Base-by-base conservation (phyloP, 768 basidiomycete genomes). In the Macrolepiota albuminosa region DNA sequence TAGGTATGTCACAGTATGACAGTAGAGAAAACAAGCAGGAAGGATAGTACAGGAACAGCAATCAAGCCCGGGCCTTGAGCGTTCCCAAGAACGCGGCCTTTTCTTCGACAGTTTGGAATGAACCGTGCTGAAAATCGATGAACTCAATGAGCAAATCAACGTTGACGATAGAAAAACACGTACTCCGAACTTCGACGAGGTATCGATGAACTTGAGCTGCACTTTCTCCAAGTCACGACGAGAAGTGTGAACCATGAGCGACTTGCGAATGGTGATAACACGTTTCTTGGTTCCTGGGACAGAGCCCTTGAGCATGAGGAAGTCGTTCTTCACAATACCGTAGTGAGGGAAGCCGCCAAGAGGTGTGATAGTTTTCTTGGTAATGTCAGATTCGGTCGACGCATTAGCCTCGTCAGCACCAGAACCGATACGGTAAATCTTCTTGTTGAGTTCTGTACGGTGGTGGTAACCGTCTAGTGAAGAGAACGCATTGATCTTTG, bases 321-420 rank as follows among this genome's bases (percentile, higher is more conserved):
- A 99, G 75, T 98, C 97, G 82, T 97, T 96, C 85, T 91, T 95
- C 80, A 98, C 90, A 71, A 97, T 84, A 84, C 96, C 95, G 75
- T 98, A 98, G 74, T 97, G 94, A 60, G 95, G 94, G 89, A 96
- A 99, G 72, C 96, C 97, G 81, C 97, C 97, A 86, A 98, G 85
- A 56, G 97, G 97, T 59, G 92, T 98, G 74, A 96, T 95, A 62
- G 78, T 64, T 83, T 97, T 97, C 80, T 91, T 86, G 68, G 94
- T 96, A 71, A 93, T 84, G 75, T 98, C 97, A 59, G 89, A 86
- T 68, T 98, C 95, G 39, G 97, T 98, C 57, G 95, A 89, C 14
- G 94, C 97, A 67, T 94, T 95, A 60, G 73, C 80, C 14, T 86
- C 85, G 69, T 95, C 92, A 31, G 75, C 64, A 58, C 87, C 94